Evolutionary conservation across 2,329 filamentous ascomycete genomes (phyloP).

Genomic region (Neofusicoccum sp.): DNA sequence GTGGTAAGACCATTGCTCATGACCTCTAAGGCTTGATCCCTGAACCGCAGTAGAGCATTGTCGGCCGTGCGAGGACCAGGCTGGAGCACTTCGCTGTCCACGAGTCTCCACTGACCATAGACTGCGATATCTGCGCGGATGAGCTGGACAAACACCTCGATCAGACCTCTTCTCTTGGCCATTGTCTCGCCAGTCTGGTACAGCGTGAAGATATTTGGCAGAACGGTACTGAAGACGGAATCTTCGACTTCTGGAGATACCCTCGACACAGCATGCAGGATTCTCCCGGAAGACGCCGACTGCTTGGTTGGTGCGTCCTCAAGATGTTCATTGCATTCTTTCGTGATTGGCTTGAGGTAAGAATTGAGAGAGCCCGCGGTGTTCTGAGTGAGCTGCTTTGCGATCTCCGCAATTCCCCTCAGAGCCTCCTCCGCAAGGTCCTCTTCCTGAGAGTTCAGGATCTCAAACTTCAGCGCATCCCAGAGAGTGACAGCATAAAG

Average conservation of each 20-base stretch:
- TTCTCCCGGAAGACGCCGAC: slow-evolving; percentile 65
- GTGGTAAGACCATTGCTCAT: slow-evolving; percentile 48
- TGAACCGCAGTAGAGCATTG: slow-evolving; percentile 45
- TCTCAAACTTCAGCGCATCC: slow-evolving; percentile 70
- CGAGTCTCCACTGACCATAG: slow-evolving; percentile 58
- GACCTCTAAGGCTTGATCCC: slow-evolving; percentile 44
- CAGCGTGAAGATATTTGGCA: slow-evolving; percentile 61
- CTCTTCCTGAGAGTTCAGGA: slow-evolving; percentile 68
- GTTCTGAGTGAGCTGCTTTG: slow-evolving; percentile 56
- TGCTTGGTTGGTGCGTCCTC: slow-evolving; percentile 71
- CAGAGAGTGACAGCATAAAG: slow-evolving; percentile 67
- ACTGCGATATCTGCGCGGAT: slow-evolving; percentile 60
- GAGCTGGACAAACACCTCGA: slow-evolving; percentile 63
- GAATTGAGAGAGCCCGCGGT: slow-evolving; percentile 51
- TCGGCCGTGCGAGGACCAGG: slow-evolving; percentile 27
- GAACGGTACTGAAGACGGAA: slow-evolving; percentile 57
- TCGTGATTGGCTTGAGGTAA: slow-evolving; percentile 63
- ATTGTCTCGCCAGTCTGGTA: slow-evolving; percentile 65
- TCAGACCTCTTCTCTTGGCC: slow-evolving; percentile 62
- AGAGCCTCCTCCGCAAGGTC: slow-evolving; percentile 64
- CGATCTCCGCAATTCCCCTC: slow-evolving; percentile 57
- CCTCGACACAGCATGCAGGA: slow-evolving; percentile 59
- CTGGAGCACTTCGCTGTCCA: slow-evolving; percentile 38
- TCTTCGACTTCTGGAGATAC: slow-evolving; percentile 59
- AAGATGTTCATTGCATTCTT: slow-evolving; percentile 69